Conservation (phyloP, 1,139 yeast species). For the Candida anutae region DNA sequence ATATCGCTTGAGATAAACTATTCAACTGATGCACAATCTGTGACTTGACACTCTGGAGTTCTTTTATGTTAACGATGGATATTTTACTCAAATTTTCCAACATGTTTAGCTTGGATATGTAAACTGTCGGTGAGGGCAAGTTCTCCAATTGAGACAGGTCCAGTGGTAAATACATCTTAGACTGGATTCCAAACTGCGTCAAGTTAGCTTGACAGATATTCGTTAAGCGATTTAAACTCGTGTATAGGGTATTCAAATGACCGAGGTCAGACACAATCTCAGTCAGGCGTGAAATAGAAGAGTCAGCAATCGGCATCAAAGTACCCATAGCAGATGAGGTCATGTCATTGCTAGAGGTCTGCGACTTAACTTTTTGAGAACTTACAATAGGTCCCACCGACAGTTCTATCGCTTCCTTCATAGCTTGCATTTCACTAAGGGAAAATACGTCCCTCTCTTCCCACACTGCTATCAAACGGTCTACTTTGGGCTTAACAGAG, state of each 20-base stretch:
- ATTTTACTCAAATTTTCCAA: constrained; percentile 36
- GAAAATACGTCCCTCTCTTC: constrained; percentile 56
- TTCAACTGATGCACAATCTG: constrained; percentile 37
- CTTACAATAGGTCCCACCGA: not conserved
- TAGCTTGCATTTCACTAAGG: constrained; percentile 30
- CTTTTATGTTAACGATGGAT: constrained; percentile 28
- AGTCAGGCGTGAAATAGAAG: constrained; percentile 2
- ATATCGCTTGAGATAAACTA: constrained; percentile 30
- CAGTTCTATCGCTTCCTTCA: constrained; percentile 28
- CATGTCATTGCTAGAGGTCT: constrained; percentile 1
- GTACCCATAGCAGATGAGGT: not conserved
- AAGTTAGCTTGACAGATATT: constrained; percentile 29
- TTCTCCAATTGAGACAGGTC: constrained; percentile 37
- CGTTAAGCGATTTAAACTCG: constrained; percentile 21
- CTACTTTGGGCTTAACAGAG: constrained; percentile 46
- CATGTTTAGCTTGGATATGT: constrained; percentile 37
- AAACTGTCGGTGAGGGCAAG: constrained; percentile 45
- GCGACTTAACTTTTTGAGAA: constrained; percentile 5
- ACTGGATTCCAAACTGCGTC: constrained; percentile 37
- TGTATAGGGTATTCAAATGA: constrained; percentile 24
- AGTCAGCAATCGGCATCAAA: too few relatives aligned
- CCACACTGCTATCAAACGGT: constrained; percentile 69
- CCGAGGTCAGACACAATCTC: constrained; percentile 20
- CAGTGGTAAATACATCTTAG: constrained; percentile 33
- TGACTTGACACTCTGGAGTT: constrained; percentile 29